A percentile compares a stretch with the other conserved stretches of the same genome.
These are phyloP conservation scores for Hymenoscyphus linearis DNA, from an alignment of 2,329 filamentous ascomycete species.

Conservation along the genomic window DNA sequence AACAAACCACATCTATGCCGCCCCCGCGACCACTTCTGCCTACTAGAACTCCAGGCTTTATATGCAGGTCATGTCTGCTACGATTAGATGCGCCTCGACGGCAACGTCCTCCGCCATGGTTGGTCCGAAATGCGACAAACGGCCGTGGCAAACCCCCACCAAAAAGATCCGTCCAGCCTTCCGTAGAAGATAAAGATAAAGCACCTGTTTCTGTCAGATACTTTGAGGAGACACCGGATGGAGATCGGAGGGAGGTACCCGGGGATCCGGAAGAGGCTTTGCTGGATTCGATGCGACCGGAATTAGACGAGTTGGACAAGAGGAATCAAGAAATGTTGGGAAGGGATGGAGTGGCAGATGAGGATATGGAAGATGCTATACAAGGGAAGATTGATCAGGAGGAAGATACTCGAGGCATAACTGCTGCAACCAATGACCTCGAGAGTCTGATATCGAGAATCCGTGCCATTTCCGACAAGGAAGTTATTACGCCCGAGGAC, in stretches of 20 bases:
- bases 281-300: conserved; percentile 2
- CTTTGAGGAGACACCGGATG: conserved; percentile 28
- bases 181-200: conserved; percentile 7
- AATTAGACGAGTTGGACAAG: conserved; percentile 1
- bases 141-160: conserved; percentile 7
- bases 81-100: conserved; percentile 21
- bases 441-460: conserved; percentile 9
- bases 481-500: conserved; percentile 13
- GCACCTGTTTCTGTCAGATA: conserved; percentile 19
- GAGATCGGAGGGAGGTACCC: conserved; percentile 21
- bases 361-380: conserved; percentile 5
- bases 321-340: not conserved
- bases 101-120: conserved; percentile 20
- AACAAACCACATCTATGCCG: conserved; percentile 29
- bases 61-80: conserved; percentile 31
- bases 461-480: conserved; percentile 10
- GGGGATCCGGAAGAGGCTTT: conserved; percentile 1
- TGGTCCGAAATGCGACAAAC: conserved; percentile 21
- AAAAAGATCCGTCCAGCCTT: conserved; percentile 1
- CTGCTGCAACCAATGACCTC: conserved; percentile 2
- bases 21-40: conserved; percentile 24
- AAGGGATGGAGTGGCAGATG: not conserved
- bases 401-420: conserved; percentile 7
- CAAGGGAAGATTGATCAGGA: conserved; percentile 3
- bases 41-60: conserved; percentile 26